Evolutionary conservation across 2,329 filamentous ascomycete species (phyloP).

Genomic region (Monosporascus sp.): DNA sequence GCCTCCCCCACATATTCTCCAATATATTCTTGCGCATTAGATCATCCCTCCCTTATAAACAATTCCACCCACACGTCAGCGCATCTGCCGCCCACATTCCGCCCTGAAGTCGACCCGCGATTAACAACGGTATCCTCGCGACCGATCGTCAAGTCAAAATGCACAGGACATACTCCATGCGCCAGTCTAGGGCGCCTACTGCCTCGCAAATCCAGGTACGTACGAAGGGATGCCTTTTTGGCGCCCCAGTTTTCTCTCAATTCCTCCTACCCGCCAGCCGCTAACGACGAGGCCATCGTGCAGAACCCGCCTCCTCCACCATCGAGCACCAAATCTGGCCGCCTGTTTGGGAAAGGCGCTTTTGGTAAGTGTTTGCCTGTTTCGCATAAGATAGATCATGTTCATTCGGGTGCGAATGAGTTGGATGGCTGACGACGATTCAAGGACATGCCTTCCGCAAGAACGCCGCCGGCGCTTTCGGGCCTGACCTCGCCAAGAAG

Average conservation of each 20-base stretch:
- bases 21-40: neutral
- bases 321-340: constrained; percentile 84
- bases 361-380: constrained; percentile 60
- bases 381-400: neutral
- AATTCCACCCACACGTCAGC: too few species aligned
- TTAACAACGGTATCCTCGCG: neutral
- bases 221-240: constrained; percentile 5
- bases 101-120: neutral
- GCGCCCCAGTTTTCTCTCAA: constrained; percentile 2
- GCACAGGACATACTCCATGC: constrained; percentile 99
- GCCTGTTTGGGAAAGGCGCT: constrained; percentile 81
- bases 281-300: neutral
- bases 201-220: constrained; percentile 67
- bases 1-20: neutral
- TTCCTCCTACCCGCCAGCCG: neutral
- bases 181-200: constrained; percentile 91
- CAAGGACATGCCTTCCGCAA: constrained; percentile 64
- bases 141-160: constrained; percentile 47
- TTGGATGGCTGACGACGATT: constrained; percentile 14
- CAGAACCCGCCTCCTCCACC: constrained; percentile 91
- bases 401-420: neutral
- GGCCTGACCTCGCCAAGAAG: constrained; percentile 92
- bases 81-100: neutral
- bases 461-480: constrained; percentile 70
- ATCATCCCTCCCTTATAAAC: neutral